phyloP scores from a whole-genome alignment of 352 stramenopile genomes.

The Albugo laibachii region DNA sequence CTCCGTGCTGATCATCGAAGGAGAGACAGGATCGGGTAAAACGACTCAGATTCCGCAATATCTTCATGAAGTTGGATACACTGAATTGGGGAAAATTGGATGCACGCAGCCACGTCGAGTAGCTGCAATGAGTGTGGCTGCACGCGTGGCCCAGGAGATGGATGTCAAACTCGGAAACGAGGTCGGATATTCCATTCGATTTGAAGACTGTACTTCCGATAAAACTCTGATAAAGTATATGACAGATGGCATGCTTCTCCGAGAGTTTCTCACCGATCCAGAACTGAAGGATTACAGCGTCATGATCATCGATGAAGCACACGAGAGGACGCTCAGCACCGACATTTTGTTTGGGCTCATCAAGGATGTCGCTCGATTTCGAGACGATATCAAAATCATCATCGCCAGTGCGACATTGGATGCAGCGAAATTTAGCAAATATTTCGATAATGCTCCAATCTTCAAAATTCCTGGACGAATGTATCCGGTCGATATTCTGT shows the following conservation, averaged over 20 bases:
- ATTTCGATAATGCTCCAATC: constrained; percentile 89
- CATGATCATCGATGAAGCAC: constrained; percentile 95
- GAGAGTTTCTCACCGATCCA: constrained; percentile 94
- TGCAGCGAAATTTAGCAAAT: constrained; percentile 89
- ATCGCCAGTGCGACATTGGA: constrained; percentile 98
- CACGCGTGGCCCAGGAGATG: constrained; percentile 97
- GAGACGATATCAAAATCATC: constrained; percentile 93
- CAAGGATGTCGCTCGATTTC: constrained; percentile 90
- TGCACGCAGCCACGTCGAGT: constrained; percentile 97
- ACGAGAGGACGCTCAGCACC: constrained; percentile 94
- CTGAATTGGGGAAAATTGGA: constrained; percentile 67
- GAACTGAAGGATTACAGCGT: constrained; percentile 89
- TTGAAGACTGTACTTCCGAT: constrained; percentile 89
- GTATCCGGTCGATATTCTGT: constrained; percentile 97
- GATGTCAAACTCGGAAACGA: constrained; percentile 92
- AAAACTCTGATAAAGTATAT: constrained; percentile 72
- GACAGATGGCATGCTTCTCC: constrained; percentile 90
- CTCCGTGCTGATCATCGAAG: constrained; percentile 94
- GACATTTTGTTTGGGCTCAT: constrained; percentile 97
- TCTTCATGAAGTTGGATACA: constrained; percentile 68
- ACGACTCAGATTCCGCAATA: constrained; percentile 95
- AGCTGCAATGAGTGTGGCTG: constrained; percentile 94
- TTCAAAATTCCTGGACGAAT: constrained; percentile 90
- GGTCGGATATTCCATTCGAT: constrained; percentile 99
- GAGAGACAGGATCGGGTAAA: constrained; percentile 96